Evolutionary conservation across 345 rosid genomes (phyloP).

Genomic region (Theobroma cacao): DNA sequence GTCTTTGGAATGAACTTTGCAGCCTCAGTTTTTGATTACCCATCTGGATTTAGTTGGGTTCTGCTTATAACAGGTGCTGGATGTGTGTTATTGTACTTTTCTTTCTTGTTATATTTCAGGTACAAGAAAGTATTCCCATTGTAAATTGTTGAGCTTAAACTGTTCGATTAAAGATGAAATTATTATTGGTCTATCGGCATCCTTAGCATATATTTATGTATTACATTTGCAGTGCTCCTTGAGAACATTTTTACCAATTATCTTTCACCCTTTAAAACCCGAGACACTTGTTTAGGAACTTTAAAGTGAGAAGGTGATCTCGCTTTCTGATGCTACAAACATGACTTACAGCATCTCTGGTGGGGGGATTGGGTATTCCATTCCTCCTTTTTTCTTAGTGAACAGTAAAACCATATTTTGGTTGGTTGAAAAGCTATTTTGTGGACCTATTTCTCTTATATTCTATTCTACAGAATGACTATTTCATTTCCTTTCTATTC

Average conservation of each 20-base stretch:
- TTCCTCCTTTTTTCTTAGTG: no score
- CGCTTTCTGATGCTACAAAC: no score
- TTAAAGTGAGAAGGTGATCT: no score
- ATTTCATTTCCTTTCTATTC: no score
- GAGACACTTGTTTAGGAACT: no score
- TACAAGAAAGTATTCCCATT: conserved; percentile 80
- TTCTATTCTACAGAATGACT: no score
- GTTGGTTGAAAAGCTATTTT: no score
- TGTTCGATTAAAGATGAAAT: neutral
- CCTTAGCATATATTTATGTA: neutral
- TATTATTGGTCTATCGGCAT: neutral
- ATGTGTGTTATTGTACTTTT: conserved; percentile 51
- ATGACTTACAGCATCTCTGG: no score
- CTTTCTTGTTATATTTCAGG: conserved; percentile 73
- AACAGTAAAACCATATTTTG: no score
- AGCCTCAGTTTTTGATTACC: conserved; percentile 62
- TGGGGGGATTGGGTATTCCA: no score
- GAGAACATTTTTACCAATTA: neutral
- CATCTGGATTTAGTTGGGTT: conserved; percentile 72
- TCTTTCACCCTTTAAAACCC: no score
- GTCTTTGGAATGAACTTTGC: conserved; percentile 87
- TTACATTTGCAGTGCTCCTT: neutral
- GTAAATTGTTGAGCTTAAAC: conserved; percentile 22
- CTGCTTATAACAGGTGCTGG: conserved; percentile 57
- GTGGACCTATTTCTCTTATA: no score